Evolutionary conservation across 192 early-diverging fungal species (phyloP), one percentile per base, ranked within the genome.

Genomic region (Coemansia sp.): DNA sequence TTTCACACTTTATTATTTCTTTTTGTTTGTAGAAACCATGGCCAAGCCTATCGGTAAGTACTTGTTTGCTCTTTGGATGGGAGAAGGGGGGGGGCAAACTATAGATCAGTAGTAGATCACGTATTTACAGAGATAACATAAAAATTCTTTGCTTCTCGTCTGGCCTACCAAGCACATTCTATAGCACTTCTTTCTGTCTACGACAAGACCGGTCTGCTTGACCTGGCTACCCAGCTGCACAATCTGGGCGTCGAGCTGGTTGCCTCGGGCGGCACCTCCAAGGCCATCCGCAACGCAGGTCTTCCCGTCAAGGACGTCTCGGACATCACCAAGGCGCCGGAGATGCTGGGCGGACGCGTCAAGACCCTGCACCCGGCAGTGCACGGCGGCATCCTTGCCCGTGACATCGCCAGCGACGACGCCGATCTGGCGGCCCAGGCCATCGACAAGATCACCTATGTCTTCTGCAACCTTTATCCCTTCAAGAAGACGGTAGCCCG

Each of bases 331-430:
- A 86, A 93, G 68, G 94, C 95, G 39, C 97, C 97, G 19, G 97
- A 98, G 80, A 98, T 98, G 92, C 86, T 98, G 19, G 97, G 97
- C 49, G 97, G 97, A 14, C 91, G 97, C 61, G 97, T 98, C 66
- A 98, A 98, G 88, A 98, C 97, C 30, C 88, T 98, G 36, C 97
- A 98, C 70, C 97, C 97, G 27, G 95, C 93, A 51, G 94, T 98
- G 58, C 97, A 98, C 72, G 97, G 97, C 65, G 97, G 91, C 25
- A 98, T 97, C 51, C 88, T 97, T 54, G 95, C 95, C 34, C 92
- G 91, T 49, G 85, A 93, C 68, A 90, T 91, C 42, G 72, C 86
- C 11, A 83, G 82, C 51, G 97, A 99, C 75, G 82, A 92, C 42
- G 82, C 82, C 23, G 97, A 99, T 81, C 93, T 99, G 65, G 82